Percentiles rank a stretch among this genome's conserved stretches.
phyloP scores from a whole-genome alignment of 148 eudicot genomes.

The Rhododendron griersonianum region DNA sequence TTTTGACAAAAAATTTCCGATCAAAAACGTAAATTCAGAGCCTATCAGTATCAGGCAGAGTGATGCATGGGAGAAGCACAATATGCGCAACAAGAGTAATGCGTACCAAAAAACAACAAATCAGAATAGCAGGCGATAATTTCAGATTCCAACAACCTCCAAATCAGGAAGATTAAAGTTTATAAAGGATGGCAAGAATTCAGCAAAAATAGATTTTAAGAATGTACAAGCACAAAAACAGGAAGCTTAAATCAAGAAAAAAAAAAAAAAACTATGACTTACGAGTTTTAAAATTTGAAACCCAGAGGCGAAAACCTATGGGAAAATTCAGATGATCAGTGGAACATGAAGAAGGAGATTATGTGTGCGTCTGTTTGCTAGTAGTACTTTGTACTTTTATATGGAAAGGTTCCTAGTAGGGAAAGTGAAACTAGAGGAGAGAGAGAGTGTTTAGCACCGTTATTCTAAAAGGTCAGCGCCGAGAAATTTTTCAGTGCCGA shows the following conservation, averaged over 20 bases:
- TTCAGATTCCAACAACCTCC: background rate
- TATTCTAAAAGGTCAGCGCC: background rate
- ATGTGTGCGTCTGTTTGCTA: no score
- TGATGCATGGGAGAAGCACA: background rate
- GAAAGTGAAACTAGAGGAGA: no score
- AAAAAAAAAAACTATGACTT: background rate
- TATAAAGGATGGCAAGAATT: background rate
- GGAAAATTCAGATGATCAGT: background rate
- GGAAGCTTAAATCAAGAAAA: background rate
- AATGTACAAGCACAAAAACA: background rate
- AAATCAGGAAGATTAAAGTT: background rate
- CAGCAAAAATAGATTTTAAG: background rate
- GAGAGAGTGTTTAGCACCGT: background rate
- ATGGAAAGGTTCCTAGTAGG: no score
- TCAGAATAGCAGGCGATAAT: background rate
- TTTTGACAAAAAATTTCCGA: background rate
- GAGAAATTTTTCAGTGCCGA: no score
- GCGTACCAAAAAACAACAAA: background rate
- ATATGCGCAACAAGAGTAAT: background rate
- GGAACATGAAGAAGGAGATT: no score
- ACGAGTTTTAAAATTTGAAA: background rate
- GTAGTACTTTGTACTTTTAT: no score
- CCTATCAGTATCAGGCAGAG: background rate
- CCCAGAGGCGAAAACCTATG: background rate
- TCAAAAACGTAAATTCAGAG: background rate